Percentiles rank a stretch among this genome's conserved stretches.
These are phyloP conservation scores for Ascochyta clinopodiicola DNA, from an alignment of 2,329 filamentous ascomycete genomes.

Conservation along the genomic window DNA sequence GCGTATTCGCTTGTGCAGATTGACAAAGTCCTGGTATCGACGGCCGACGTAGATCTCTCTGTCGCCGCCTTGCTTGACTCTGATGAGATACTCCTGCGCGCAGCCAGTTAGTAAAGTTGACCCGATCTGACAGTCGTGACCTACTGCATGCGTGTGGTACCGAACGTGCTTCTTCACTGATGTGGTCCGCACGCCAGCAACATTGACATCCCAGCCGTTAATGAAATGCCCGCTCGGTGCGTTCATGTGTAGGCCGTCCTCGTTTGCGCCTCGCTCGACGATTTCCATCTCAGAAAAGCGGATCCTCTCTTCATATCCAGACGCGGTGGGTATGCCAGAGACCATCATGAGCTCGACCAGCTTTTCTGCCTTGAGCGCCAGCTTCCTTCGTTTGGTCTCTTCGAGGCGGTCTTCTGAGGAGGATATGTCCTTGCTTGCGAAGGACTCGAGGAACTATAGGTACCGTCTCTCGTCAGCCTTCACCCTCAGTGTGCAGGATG, in stretches of 20 bases:
- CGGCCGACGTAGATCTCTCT: constrained; percentile 81
- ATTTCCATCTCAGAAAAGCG: constrained; percentile 97
- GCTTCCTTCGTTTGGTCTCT: constrained; percentile 91
- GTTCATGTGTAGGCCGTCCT: constrained; percentile 84
- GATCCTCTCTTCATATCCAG: constrained; percentile 96
- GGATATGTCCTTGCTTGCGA: constrained; percentile 95
- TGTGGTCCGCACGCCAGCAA: constrained; percentile 83
- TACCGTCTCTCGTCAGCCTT: constrained; percentile 26
- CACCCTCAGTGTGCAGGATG: background rate
- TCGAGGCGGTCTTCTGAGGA: constrained; percentile 95
- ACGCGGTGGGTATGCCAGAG: constrained; percentile 92
- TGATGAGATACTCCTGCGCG: constrained; percentile 81
- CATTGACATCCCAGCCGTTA: constrained; percentile 96
- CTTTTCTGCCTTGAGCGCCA: constrained; percentile 93
- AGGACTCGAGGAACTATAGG: constrained; percentile 87
- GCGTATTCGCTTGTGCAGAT: constrained; percentile 78
- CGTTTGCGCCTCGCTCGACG: constrained; percentile 90
- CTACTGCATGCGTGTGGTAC: constrained; percentile 87
- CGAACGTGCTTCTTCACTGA: constrained; percentile 85
- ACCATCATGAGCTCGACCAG: constrained; percentile 99
- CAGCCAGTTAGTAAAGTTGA: background rate
- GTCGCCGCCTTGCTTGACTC: constrained; percentile 79
- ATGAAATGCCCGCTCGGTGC: constrained; percentile 90
- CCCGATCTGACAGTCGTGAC: constrained; percentile 38
- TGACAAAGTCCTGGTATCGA: constrained; percentile 86